Evolutionary conservation across 345 rosid genomes (phyloP).

Genomic region (Boechera retrofracta): DNA sequence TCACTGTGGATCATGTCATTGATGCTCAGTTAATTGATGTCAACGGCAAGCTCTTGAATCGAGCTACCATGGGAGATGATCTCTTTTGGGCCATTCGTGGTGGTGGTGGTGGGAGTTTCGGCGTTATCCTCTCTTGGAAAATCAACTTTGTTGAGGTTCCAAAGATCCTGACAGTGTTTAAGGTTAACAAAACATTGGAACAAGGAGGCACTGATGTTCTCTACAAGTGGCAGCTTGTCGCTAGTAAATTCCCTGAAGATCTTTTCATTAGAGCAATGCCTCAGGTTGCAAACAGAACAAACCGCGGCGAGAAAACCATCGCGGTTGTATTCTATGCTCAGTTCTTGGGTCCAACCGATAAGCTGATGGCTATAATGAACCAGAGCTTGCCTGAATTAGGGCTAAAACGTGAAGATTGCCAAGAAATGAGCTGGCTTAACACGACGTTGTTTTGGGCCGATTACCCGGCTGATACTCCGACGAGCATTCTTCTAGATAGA

Average conservation of each 20-base stretch:
- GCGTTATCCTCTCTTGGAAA: conserved; percentile 51
- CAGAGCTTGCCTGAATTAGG: conserved; percentile 57
- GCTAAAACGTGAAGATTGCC: conserved; percentile 46
- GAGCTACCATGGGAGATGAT: conserved; percentile 59
- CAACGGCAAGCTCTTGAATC: conserved; percentile 45
- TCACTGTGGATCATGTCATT: conserved; percentile 52
- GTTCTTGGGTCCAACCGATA: conserved; percentile 1
- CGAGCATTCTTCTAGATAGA: conserved; percentile 36
- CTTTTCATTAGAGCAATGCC: conserved; percentile 61
- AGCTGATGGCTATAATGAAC: conserved; percentile 38
- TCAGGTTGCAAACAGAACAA: conserved; percentile 44
- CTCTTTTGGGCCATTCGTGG: conserved; percentile 63
- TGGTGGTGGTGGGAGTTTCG: conserved; percentile 59
- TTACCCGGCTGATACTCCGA: conserved; percentile 34
- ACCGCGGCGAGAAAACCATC: conserved; percentile 42
- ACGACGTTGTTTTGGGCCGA: conserved; percentile 54
- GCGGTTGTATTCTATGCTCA: conserved; percentile 22
- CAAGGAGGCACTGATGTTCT: conserved; percentile 49
- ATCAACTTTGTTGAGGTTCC: conserved; percentile 59
- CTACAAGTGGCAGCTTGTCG: conserved; percentile 27
- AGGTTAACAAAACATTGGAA: conserved; percentile 39
- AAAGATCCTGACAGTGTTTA: conserved; percentile 51
- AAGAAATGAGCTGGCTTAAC: conserved; percentile 58
- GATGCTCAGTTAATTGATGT: conserved; percentile 61
- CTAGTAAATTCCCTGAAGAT: conserved; percentile 38